Percentiles rank a stretch among this genome's conserved stretches.
Conservation (phyloP, 2,329 filamentous ascomycete species). For the Hymenoscyphus fructigenus region DNA sequence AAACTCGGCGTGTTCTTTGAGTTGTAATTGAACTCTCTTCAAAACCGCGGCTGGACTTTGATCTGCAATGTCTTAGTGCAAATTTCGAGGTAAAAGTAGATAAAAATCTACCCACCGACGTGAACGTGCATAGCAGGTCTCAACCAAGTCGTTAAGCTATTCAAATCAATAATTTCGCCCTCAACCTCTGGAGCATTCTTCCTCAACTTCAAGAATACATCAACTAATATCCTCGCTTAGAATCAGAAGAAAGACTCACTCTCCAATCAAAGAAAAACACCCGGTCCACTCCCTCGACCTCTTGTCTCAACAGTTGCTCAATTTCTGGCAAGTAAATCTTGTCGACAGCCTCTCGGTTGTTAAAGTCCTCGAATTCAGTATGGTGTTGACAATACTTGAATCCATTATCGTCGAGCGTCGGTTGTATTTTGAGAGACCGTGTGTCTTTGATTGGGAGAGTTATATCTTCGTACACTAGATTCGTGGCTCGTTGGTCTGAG, state of each 20-base stretch:
- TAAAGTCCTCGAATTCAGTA: not conserved
- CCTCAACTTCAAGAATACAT: constrained; percentile 4
- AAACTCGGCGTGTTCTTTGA: not conserved
- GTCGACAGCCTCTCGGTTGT: not conserved
- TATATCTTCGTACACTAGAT: constrained; percentile 9
- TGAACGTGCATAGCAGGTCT: constrained; percentile 16
- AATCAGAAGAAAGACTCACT: not conserved
- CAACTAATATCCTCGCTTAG: not conserved
- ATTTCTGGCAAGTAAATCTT: not conserved
- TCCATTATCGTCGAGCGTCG: not conserved
- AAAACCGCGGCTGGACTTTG: not conserved
- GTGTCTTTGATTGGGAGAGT: not conserved
- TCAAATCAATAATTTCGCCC: constrained; percentile 15
- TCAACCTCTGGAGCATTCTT: constrained; percentile 8
- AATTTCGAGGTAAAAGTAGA: not conserved
- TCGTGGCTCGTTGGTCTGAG: constrained; percentile 9
- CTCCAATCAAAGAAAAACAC: constrained; percentile 1
- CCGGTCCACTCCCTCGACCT: not conserved
- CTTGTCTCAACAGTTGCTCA: not conserved
- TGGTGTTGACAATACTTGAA: not conserved
- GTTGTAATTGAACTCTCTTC: not conserved
- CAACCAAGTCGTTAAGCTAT: constrained; percentile 9
- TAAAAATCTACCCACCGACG: constrained; percentile 10
- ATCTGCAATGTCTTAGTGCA: not conserved
- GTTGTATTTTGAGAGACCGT: not conserved